Percentiles rank a stretch among this genome's conserved stretches.
Evolutionary conservation across 208 protist species (phyloP).

Genomic region (Wallacemonas sp.): DNA sequence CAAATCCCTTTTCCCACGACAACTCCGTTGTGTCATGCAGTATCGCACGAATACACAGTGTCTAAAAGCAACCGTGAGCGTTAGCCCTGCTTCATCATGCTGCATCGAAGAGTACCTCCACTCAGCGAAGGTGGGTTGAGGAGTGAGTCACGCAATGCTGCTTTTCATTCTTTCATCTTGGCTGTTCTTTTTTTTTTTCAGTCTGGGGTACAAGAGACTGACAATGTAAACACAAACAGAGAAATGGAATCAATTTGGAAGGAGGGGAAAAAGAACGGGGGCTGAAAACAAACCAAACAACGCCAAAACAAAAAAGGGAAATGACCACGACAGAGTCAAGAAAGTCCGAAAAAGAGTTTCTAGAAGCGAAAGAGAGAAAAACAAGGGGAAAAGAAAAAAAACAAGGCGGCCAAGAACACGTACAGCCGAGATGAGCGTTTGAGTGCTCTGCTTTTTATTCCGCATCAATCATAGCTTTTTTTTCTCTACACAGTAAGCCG

Average conservation of each 20-base stretch:
- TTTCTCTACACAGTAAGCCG: not conserved
- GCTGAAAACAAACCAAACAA: not conserved
- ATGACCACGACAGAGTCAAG: not conserved
- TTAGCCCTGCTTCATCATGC: too few species aligned
- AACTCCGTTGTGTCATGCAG: too few species aligned
- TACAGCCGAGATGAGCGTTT: not conserved
- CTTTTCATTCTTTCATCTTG: not conserved
- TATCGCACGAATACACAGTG: too few species aligned
- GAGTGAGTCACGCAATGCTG: too few species aligned
- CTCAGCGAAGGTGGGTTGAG: too few species aligned
- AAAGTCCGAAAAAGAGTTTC: too few species aligned
- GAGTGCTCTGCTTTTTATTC: too few species aligned
- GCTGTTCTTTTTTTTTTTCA: not conserved
- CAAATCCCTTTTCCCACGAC: not conserved
- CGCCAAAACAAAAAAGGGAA: conserved; percentile 11
- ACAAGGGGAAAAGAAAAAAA: conserved; percentile 4
- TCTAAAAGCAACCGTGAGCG: too few species aligned
- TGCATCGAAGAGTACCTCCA: too few species aligned
- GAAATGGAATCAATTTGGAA: not conserved
- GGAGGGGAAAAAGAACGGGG: conserved; percentile 13
- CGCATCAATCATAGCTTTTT: too few species aligned
- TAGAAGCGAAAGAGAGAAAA: conserved; percentile 8
- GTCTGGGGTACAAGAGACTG: not conserved
- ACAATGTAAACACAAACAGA: not conserved
- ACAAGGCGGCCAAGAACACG: not conserved